Conservation (phyloP, 108 stramenopile genomes). For the Discostella stelligeroides region DNA sequence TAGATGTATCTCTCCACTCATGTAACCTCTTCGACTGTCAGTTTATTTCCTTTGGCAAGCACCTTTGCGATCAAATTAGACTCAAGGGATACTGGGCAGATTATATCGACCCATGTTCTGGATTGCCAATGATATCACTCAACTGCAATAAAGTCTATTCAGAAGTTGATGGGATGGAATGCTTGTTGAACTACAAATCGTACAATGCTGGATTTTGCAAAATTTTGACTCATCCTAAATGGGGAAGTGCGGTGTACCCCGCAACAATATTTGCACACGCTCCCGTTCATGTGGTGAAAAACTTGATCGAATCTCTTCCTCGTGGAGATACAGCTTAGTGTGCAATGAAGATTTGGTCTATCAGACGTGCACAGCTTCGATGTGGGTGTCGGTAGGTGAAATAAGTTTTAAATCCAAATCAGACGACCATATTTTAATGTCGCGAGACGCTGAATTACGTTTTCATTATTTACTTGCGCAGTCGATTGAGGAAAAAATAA, state of each 20-base stretch:
- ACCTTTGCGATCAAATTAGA: conserved; percentile 61
- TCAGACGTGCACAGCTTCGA: neutral
- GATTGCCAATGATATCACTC: conserved; percentile 89
- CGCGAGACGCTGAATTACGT: neutral
- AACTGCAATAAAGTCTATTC: conserved; percentile 83
- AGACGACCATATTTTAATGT: neutral
- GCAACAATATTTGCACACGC: conserved; percentile 92
- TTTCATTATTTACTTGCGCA: neutral
- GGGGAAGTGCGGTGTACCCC: conserved; percentile 96
- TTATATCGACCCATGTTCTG: conserved; percentile 98
- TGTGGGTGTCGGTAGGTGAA: neutral
- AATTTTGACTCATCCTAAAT: conserved; percentile 93
- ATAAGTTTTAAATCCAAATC: neutral
- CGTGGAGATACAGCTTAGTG: conserved; percentile 14
- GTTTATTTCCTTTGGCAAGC: conserved; percentile 77
- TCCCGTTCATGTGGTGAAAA: conserved; percentile 58
- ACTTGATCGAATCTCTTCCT: conserved; percentile 46
- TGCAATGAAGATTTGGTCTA: neutral
- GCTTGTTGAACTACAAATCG: conserved; percentile 83
- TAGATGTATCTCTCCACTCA: conserved; percentile 5
- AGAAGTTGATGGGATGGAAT: conserved; percentile 95
- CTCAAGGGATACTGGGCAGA: conserved; percentile 86
- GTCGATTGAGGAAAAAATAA: neutral
- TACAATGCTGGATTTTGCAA: conserved; percentile 97
- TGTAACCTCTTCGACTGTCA: no score